Evolutionary conservation across 2,329 filamentous ascomycete species (phyloP).

Genomic region (Cytospora piceae): DNA sequence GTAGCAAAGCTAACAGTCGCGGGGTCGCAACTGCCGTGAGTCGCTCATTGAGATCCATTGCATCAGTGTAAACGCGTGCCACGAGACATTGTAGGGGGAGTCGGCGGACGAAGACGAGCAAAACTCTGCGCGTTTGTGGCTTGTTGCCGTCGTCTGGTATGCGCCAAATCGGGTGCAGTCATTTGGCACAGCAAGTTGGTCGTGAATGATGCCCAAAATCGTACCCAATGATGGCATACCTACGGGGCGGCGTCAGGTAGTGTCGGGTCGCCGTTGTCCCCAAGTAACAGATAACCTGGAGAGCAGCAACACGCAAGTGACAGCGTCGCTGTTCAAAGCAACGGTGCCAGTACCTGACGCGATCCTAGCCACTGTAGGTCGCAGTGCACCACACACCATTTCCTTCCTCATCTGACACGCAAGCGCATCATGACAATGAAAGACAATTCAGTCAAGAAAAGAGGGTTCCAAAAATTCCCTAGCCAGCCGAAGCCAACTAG

Average conservation of each 20-base stretch:
- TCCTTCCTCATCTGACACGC: slow-evolving; percentile 56
- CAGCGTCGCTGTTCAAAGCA: background rate
- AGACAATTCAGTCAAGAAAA: slow-evolving; percentile 45
- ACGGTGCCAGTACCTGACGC: too few species aligned
- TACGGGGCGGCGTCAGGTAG: too few species aligned
- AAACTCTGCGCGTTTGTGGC: background rate
- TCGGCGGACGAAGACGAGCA: background rate
- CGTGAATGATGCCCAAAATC: too few species aligned
- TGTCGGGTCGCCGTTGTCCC: too few species aligned
- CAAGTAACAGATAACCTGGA: too few species aligned
- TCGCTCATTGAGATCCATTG: background rate
- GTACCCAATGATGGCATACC: too few species aligned
- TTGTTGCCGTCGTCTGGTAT: background rate
- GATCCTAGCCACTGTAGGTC: too few species aligned
- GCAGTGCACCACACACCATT: background rate
- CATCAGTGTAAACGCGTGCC: background rate
- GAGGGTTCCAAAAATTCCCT: slow-evolving; percentile 77
- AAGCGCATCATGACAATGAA: slow-evolving; percentile 55
- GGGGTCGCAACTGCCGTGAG: background rate
- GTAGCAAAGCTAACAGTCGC: background rate
- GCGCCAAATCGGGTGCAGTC: background rate
- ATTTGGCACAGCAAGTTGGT: too few species aligned
- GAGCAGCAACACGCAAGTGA: background rate
- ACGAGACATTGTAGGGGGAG: background rate
- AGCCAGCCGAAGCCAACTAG: slow-evolving; percentile 68